Conservation (phyloP, 1,139 yeast genomes). For the Candida buenavistaensis region DNA sequence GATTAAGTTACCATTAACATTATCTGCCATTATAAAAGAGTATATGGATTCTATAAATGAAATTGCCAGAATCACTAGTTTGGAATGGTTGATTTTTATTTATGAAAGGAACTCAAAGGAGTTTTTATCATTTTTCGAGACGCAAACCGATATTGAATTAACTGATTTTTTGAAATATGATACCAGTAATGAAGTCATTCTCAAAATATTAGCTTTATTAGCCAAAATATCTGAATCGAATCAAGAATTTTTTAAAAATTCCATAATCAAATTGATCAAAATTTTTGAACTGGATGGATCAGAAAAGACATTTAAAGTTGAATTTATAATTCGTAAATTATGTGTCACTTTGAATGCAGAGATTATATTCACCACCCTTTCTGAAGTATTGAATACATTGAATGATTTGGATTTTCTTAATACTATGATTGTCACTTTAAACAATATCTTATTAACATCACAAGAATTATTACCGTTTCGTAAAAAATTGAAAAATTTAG, state of each 20-base stretch:
- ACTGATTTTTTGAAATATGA: conserved; percentile 82
- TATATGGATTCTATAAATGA: conserved; percentile 53
- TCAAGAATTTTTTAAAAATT: conserved; percentile 74
- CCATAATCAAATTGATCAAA: conserved; percentile 69
- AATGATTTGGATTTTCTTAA: conserved; percentile 74
- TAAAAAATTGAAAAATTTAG: conserved; percentile 56
- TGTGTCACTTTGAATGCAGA: conserved; percentile 83
- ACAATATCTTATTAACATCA: conserved; percentile 85
- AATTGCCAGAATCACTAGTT: conserved; percentile 76
- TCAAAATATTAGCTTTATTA: conserved; percentile 71
- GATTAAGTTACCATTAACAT: conserved; percentile 34
- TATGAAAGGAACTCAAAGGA: conserved; percentile 71
- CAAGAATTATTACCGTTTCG: conserved; percentile 76
- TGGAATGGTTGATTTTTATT: conserved; percentile 88
- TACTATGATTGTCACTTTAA: conserved; percentile 82
- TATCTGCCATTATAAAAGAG: conserved; percentile 37
- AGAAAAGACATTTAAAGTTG: conserved; percentile 58
- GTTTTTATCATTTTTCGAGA: conserved; percentile 47
- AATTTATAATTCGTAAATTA: conserved; percentile 79
- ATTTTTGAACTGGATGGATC: conserved; percentile 55
- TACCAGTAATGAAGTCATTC: conserved; percentile 81
- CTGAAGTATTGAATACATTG: conserved; percentile 67
- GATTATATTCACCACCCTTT: conserved; percentile 75
- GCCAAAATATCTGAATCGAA: conserved; percentile 82
- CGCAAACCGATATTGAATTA: conserved; percentile 50